Percentiles rank a stretch among this genome's conserved stretches.
phyloP scores from a whole-genome alignment of 2,329 filamentous ascomycete species.

The Pseudogymnoascus sp. region DNA sequence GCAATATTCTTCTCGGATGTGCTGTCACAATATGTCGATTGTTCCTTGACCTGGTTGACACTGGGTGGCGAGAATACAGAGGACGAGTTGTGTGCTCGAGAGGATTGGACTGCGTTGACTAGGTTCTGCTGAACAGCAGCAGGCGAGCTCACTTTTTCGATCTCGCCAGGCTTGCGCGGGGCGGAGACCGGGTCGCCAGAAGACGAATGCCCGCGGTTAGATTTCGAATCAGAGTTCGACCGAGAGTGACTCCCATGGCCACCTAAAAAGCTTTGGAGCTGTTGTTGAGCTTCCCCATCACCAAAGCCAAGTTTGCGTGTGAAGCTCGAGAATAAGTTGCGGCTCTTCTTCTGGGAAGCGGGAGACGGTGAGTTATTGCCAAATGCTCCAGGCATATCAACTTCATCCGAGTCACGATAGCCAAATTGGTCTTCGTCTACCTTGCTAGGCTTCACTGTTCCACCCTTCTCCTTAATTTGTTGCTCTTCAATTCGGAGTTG shows the following conservation, averaged over 20 bases:
- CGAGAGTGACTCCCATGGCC: constrained; percentile 10
- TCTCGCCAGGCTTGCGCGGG: constrained; percentile 13
- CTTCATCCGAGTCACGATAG: constrained; percentile 33
- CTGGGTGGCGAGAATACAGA: constrained; percentile 65
- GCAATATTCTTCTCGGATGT: constrained; percentile 64
- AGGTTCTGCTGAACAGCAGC: constrained; percentile 61
- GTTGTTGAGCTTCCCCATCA: constrained; percentile 35
- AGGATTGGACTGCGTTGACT: constrained; percentile 68
- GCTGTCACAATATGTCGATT: constrained; percentile 78
- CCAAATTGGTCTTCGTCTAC: constrained; percentile 18
- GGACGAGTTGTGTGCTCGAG: constrained; percentile 66
- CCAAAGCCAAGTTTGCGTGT: constrained; percentile 63
- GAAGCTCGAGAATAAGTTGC: constrained; percentile 58
- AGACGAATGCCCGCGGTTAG: constrained; percentile 10
- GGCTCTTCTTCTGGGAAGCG: constrained; percentile 37
- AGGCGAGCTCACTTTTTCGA: constrained; percentile 48
- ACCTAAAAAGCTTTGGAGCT: constrained; percentile 38
- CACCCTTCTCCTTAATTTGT: constrained; percentile 41
- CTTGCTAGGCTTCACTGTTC: constrained; percentile 31
- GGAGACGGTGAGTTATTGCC: constrained; percentile 48
- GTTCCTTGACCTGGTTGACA: constrained; percentile 69
- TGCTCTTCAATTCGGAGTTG: constrained; percentile 66
- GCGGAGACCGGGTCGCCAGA: background rate
- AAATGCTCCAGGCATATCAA: constrained; percentile 67
- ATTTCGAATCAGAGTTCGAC: constrained; percentile 21